phyloP scores from a whole-genome alignment of 176 grass and related monocot genomes.

The Zoysia pacifica region DNA sequence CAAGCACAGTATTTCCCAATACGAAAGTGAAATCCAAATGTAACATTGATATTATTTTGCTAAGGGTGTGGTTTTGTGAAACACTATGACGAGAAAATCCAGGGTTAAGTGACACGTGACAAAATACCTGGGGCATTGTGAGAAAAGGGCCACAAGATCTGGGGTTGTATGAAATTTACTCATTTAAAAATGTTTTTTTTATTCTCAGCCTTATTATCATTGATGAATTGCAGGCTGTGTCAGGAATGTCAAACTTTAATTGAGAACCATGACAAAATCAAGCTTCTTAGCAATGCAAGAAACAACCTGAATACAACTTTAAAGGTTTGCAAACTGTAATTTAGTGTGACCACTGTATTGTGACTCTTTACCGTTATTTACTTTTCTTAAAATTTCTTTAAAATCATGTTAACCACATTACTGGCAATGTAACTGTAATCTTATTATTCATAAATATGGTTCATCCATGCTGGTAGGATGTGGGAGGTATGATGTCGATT shows the following conservation, averaged over 20 bases:
- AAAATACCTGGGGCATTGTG: too few relatives aligned
- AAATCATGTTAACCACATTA: conserved; percentile 25
- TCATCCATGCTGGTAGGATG: conserved; percentile 63
- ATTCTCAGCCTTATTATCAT: conserved; percentile 35
- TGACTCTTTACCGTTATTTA: conserved; percentile 23
- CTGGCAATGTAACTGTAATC: not conserved
- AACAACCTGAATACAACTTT: conserved; percentile 98
- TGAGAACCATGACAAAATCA: conserved; percentile 99
- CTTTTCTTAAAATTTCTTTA: conserved; percentile 14
- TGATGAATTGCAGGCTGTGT: conserved; percentile 65
- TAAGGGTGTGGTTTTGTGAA: too few relatives aligned
- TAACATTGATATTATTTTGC: too few relatives aligned
- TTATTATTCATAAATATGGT: conserved; percentile 13
- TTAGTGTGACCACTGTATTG: not conserved
- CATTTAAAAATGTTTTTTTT: not conserved
- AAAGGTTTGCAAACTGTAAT: conserved; percentile 58
- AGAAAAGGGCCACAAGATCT: too few relatives aligned
- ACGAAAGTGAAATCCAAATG: too few relatives aligned
- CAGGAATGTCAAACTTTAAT: conserved; percentile 98
- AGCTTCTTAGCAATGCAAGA: conserved; percentile 98
- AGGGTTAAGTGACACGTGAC: too few relatives aligned
- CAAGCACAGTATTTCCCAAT: too few relatives aligned
- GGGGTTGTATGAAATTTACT: too few relatives aligned
- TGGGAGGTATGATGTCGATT: conserved; percentile 99
- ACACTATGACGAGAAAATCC: too few relatives aligned